Evolutionary conservation across 2,329 filamentous ascomycete species (phyloP).

Genomic region (Chaetomium olivaceum): DNA sequence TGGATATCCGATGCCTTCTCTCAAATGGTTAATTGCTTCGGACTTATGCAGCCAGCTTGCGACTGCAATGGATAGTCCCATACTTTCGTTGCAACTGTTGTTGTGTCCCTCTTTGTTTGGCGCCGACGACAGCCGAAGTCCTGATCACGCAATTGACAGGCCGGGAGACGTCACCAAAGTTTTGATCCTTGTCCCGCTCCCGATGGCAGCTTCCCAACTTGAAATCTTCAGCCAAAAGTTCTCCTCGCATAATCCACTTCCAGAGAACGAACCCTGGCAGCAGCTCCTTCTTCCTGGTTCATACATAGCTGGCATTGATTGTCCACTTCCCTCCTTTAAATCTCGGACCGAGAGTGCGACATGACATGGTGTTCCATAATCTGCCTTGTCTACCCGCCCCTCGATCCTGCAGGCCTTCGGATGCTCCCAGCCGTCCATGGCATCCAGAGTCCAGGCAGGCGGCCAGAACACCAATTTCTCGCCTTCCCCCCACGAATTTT

Average conservation of each 20-base stretch:
- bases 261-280: not conserved
- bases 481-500: conserved; percentile 7
- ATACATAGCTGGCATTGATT: not conserved
- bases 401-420: not conserved
- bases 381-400: conserved; percentile 5
- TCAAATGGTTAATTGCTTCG: not conserved
- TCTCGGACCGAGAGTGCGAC: not conserved
- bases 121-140: conserved; percentile 19
- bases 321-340: not conserved
- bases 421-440: not conserved
- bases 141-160: conserved; percentile 27
- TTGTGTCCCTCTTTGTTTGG: not conserved
- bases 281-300: not conserved
- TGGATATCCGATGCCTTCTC: not conserved
- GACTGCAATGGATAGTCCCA: not conserved
- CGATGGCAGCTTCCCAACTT: not conserved
- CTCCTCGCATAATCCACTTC: not conserved
- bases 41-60: not conserved
- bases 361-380: not conserved
- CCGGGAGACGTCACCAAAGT: conserved; percentile 18
- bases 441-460: not conserved
- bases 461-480: not conserved
- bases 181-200: not conserved
- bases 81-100: not conserved
- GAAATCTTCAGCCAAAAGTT: not conserved